Evolutionary conservation across 257 asterid species (phyloP), one percentile per base, ranked within the genome.

Genomic region (Salvia miltiorrhiza): DNA sequence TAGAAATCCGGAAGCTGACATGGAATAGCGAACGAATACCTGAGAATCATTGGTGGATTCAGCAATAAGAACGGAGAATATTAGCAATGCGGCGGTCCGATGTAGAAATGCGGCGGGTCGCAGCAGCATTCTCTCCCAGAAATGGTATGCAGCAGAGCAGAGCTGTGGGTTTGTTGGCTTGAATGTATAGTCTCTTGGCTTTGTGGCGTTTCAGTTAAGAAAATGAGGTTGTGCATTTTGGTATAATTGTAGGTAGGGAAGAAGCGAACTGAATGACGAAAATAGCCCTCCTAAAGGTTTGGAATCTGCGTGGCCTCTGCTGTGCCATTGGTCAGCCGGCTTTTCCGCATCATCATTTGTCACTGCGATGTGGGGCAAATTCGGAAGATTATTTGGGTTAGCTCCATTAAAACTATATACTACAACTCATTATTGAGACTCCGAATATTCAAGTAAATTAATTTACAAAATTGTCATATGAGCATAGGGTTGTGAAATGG

Each of bases 11-110:
- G 28, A 17, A 56, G 9, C 40, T 20, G 50, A 21, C 7, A n/a
- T 37, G 13, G 53, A 32, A 64, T 0, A 32, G 16, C 23, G 70
- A 63, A 37, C 17, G 14, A 54, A 49, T 76, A 65, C 95, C 90
- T 84, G 83, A 76, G 91, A 70, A 45, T 79, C 40, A 45, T 80
- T 78, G 58, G 86, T 62, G 50, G 95, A 79, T 63, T 79, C 83
- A 63, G 82, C 89, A 26, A 69, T 19, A 2, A 57, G 64, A 43
- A 65, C 2, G 58, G 76, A 48, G 64, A 80, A 67, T 66, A 83
- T 43, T 26, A 80, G 65, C 67, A 84, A 79, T 69, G 81, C 74
- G 70, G 81, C 45, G 10, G 63, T 72, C 68, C 75, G 67, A 40
- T 21, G 68, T 1, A 33, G 65, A 74, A 58, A 69, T 41, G 47